A percentile compares a stretch with the other conserved stretches of the same genome.
Conservation (phyloP, 768 basidiomycete species). For the Kwoniella mangroviensis region DNA sequence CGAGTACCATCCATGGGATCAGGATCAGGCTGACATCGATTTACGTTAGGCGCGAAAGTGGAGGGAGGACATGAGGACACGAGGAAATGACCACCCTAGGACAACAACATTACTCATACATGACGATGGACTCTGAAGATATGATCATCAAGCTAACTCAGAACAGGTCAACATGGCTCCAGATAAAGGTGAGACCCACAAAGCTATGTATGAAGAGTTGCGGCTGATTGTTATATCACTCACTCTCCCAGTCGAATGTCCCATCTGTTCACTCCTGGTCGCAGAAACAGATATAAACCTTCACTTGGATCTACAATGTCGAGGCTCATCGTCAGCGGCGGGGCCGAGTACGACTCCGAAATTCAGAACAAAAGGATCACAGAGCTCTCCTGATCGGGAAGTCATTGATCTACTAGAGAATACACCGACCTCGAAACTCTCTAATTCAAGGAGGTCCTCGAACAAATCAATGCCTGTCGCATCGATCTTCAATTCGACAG, state of each 20-base stretch:
- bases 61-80: slow-evolving; percentile 5
- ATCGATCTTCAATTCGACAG: slow-evolving; percentile 18
- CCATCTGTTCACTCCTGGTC: slow-evolving; percentile 39
- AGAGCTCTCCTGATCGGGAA: slow-evolving; percentile 6
- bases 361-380: not conserved
- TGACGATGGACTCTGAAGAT: too few relatives aligned
- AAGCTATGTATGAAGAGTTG: too few relatives aligned
- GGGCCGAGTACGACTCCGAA: slow-evolving; percentile 10
- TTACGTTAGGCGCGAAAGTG: slow-evolving; percentile 7
- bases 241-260: slow-evolving; percentile 32
- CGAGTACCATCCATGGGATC: too few relatives aligned
- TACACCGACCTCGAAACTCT: slow-evolving; percentile 15
- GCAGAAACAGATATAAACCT: slow-evolving; percentile 44
- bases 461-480: slow-evolving; percentile 10
- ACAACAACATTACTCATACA: not conserved
- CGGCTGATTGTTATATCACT: too few relatives aligned
- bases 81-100: not conserved
- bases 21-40: slow-evolving; percentile 1
- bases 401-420: slow-evolving; percentile 1
- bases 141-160: not conserved
- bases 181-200: slow-evolving; percentile 15
- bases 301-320: slow-evolving; percentile 47
- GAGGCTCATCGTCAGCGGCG: slow-evolving; percentile 11
- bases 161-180: slow-evolving; percentile 6
- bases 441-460: slow-evolving; percentile 10